A percentile compares a stretch with the other conserved stretches of the same genome.
These are phyloP conservation scores for Claviceps purpurea DNA, from an alignment of 2,329 filamentous ascomycete genomes.

Conservation along the genomic window DNA sequence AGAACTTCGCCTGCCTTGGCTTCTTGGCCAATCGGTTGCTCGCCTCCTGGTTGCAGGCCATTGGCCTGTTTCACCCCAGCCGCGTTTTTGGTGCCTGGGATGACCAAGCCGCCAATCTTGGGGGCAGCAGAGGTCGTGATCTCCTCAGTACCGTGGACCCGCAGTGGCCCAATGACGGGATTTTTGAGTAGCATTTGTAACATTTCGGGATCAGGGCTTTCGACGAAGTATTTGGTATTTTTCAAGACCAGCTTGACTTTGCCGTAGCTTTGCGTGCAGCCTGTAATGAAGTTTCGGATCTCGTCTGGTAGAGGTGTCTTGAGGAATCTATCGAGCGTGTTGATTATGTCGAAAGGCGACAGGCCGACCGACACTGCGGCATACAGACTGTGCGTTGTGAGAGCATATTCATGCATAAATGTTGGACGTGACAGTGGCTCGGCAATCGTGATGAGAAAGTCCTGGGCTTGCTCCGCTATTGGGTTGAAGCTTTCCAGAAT, in stretches of 20 bases:
- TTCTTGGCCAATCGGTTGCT: constrained; percentile 32
- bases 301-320: constrained; percentile 78
- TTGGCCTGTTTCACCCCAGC: constrained; percentile 70
- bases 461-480: constrained; percentile 72
- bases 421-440: constrained; percentile 83
- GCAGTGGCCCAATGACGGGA: constrained; percentile 63
- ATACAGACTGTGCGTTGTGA: constrained; percentile 88
- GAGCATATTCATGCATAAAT: constrained; percentile 83
- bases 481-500: constrained; percentile 92
- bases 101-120: constrained; percentile 76
- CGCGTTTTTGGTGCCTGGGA: constrained; percentile 87
- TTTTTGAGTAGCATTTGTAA: constrained; percentile 80
- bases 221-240: constrained; percentile 86
- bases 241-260: constrained; percentile 93
- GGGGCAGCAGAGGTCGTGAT: constrained; percentile 73
- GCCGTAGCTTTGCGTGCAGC: constrained; percentile 80
- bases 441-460: constrained; percentile 90
- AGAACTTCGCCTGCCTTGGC: constrained; percentile 55
- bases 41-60: constrained; percentile 19
- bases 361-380: constrained; percentile 93
- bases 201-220: constrained; percentile 78
- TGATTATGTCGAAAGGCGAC: constrained; percentile 78
- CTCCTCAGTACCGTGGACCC: constrained; percentile 57
- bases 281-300: constrained; percentile 63
- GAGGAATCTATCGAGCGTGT: constrained; percentile 72